Evolutionary conservation across 441 rosid genomes (phyloP).

Genomic region (Adansonia grandidieri): DNA sequence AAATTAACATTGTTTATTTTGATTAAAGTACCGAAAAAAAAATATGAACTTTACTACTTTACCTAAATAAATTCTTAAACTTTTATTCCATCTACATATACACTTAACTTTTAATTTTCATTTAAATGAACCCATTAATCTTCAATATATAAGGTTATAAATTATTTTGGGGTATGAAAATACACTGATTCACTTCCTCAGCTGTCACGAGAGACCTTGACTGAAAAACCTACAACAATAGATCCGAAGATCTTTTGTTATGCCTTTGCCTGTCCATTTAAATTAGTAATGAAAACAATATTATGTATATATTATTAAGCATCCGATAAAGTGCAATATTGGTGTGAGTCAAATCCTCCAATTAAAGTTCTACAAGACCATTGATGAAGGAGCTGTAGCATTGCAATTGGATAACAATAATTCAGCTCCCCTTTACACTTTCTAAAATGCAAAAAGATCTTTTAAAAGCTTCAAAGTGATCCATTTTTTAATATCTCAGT

Average conservation of each 20-base stretch:
- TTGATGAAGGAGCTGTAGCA: constrained; percentile 21
- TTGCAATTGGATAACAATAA: constrained; percentile 16
- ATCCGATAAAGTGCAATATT: constrained; percentile 2
- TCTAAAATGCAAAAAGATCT: constrained; percentile 1
- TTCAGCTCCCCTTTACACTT: constrained; percentile 10
- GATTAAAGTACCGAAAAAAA: too few species aligned
- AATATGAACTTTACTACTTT: too few species aligned
- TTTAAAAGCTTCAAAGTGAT: not conserved
- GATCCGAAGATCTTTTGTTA: not conserved
- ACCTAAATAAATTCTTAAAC: too few species aligned
- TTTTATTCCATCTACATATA: too few species aligned
- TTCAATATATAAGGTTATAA: not conserved
- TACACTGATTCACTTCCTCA: not conserved
- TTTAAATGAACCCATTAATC: too few species aligned
- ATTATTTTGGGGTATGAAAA: not conserved
- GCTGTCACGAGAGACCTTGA: not conserved
- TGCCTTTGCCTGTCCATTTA: not conserved
- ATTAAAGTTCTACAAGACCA: not conserved
- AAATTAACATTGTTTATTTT: not conserved
- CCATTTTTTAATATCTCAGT: not conserved
- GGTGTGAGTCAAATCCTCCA: constrained; percentile 17
- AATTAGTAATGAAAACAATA: not conserved
- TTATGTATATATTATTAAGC: not conserved
- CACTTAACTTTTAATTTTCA: too few species aligned
- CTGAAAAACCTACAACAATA: not conserved